Evolutionary conservation across 805 yeast genomes (phyloP).

Genomic region (Zygotorulaspora florentina): DNA sequence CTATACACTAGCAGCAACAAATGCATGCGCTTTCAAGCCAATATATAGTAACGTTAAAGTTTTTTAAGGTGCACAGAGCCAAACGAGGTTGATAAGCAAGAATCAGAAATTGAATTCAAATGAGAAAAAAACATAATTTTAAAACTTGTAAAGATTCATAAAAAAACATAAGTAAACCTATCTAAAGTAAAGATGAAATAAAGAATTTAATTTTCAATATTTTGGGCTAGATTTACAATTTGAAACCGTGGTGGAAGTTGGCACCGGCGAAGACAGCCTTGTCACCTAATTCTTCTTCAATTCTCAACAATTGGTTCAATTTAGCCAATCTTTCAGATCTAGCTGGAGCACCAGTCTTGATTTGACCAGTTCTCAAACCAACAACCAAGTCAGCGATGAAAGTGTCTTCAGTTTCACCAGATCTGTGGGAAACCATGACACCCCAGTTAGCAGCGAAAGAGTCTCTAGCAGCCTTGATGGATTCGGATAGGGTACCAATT

Average conservation of each 20-base stretch:
- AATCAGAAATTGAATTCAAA: not conserved
- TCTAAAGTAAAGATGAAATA: constrained; percentile 1
- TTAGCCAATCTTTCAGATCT: constrained; percentile 99
- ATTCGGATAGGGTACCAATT: constrained; percentile 94
- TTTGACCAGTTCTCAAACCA: constrained; percentile 97
- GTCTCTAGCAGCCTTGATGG: constrained; percentile 94
- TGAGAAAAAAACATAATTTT: constrained; percentile 3
- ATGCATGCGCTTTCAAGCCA: too few species aligned
- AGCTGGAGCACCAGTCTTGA: constrained; percentile 99
- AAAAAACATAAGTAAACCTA: constrained; percentile 8
- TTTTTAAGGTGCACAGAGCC: not conserved
- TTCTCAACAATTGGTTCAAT: constrained; percentile 96
- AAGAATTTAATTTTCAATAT: not conserved
- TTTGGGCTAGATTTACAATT: constrained; percentile 30
- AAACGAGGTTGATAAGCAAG: not conserved
- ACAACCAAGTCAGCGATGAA: constrained; percentile 97
- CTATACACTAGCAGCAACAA: not conserved
- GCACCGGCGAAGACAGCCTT: constrained; percentile 95
- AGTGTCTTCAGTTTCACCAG: constrained; percentile 99
- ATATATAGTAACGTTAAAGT: not conserved
- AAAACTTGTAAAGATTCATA: constrained; percentile 13
- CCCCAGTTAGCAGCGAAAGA: constrained; percentile 98
- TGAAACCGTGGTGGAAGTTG: constrained; percentile 64
- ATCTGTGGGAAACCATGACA: constrained; percentile 99
- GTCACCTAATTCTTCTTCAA: constrained; percentile 97